Base-by-base conservation (phyloP, 2,329 filamentous ascomycete genomes). In the Ophiostoma sp. region DNA sequence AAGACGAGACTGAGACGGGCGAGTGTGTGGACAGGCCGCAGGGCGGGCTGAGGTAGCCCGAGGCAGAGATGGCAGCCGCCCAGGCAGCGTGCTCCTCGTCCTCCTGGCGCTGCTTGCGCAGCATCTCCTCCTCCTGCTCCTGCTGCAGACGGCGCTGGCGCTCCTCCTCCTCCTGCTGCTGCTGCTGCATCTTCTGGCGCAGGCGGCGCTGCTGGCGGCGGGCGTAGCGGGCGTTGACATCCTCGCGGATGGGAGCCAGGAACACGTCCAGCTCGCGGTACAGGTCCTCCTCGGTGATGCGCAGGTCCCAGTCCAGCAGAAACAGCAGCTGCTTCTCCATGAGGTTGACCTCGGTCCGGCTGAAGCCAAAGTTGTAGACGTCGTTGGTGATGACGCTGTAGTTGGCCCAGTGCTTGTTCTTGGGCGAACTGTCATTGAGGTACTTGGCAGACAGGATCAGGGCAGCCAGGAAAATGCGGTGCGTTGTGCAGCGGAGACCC, bases 321-420 rank as follows among this genome's bases (percentile, higher is more conserved):
- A 93, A 95, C 68, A 99, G 89, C 39, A 99, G 86, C 82, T 99
- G 95, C 86, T 96, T 96, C 86, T 99, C 95, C 95, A 99, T 99
- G 73, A 98, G 86, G 83, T 99, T 99, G 76, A 99, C 95, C 82
- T 99, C 95, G 48, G 92, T 95, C 75, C 94, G 86, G 76, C 89
- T 94, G 85, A 99, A 98, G 76, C 93, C 92, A 77, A 98, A 99
- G 77, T 84, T 87, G 77, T 83, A 85, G 72, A 76, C 78, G 10
- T 84, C 82, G 13, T 89, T 88, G 79, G 84, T 90, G 75, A 97
- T 89, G 76, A 89, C 83, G 72, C 91, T 96, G 84, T 98, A 99
- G 76, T 89, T 90, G 74, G 95, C 94, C 95, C 95, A 99, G 85
- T 99, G 95, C 89, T 98, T 98, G 87, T 99, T 99, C 89, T 98